Base-by-base conservation (phyloP, 2,329 filamentous ascomycete genomes). In the Penicillium sp. region DNA sequence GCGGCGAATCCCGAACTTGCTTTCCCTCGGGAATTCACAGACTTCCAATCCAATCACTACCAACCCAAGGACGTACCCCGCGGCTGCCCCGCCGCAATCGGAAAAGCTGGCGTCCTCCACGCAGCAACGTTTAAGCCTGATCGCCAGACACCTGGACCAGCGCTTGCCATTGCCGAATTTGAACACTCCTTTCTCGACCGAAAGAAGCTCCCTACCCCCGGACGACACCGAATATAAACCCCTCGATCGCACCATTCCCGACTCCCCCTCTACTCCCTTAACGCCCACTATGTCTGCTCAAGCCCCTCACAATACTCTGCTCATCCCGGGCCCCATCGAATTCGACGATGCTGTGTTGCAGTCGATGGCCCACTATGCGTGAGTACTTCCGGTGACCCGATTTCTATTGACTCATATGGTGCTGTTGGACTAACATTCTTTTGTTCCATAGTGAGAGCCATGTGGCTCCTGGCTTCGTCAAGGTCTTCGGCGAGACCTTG, bases 291-390 rank as follows among this genome's bases (percentile, higher is more conserved):
- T 85, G 82, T 85, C 83, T 40, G 71, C 68, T 53, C 84, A 87
- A 76, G 68, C 82, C 51, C 74, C 81, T 53, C 85, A 88, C 71
- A 80, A 85, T 51, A 88, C 93, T 53, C 82, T 99, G 77, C 86
- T 99, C 78, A 97, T 99, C 71, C 94, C 94, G 48, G 94, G 94
- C 61, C 94, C 94, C 70, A 96, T 97, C 75, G 93, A 97, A 80
- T 97, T 97, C 72, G 93, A 97, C 74, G 93, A 97, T 93, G 92
- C 87, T 46, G 93, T 97, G 58, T 85, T 97, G 50, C 85, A 92
- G 75, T 90, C 92, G 58, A 97, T 97, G 93, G 88, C 89, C 80
- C 92, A 96, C 78, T 96, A 89, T 91, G 79, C 69, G 77, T 72
- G 57, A 63, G 64, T 67, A 8, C 33, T 12, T 27, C 9, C 43